phyloP scores from a whole-genome alignment of 2,329 filamentous ascomycete species.

The Scedosporium dehoogii region DNA sequence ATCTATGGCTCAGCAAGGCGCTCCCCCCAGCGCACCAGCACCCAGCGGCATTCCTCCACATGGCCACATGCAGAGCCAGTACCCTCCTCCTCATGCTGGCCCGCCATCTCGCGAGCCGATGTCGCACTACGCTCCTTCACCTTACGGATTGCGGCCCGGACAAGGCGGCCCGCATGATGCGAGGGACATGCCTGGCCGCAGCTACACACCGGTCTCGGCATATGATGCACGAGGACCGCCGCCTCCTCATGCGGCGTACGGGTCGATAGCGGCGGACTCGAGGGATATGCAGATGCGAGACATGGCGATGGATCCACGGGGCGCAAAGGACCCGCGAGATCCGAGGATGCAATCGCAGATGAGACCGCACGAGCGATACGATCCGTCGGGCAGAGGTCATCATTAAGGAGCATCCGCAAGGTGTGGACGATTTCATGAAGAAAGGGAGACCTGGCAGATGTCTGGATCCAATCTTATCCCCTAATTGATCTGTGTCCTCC shows the following conservation, averaged over 20 bases:
- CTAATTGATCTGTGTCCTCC: no score
- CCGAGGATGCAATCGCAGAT: conserved; percentile 23
- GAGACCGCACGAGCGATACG: background rate
- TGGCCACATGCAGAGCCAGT: conserved; percentile 13
- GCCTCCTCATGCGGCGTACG: conserved; percentile 22
- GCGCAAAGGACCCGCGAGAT: conserved; percentile 26
- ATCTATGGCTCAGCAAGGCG: background rate
- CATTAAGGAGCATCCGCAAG: background rate
- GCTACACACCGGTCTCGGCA: conserved; percentile 31
- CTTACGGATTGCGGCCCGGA: conserved; percentile 33
- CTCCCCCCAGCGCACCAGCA: conserved; percentile 29
- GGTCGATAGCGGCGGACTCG: conserved; percentile 20
- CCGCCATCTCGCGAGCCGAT: conserved; percentile 1
- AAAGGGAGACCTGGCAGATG: no score
- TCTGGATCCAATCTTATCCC: no score
- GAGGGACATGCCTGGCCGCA: conserved; percentile 29
- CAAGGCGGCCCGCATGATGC: conserved; percentile 31
- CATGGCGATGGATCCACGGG: conserved; percentile 18
- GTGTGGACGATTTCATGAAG: no score
- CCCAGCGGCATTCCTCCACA: conserved; percentile 18
- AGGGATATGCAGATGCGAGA: conserved; percentile 27
- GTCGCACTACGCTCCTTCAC: conserved; percentile 23
- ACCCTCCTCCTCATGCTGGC: background rate
- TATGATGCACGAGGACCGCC: conserved; percentile 33
- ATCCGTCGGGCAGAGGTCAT: background rate